These are phyloP conservation scores for Solanum tarapatanum DNA, from an alignment of 257 asterid genomes.

Conservation along the genomic window DNA sequence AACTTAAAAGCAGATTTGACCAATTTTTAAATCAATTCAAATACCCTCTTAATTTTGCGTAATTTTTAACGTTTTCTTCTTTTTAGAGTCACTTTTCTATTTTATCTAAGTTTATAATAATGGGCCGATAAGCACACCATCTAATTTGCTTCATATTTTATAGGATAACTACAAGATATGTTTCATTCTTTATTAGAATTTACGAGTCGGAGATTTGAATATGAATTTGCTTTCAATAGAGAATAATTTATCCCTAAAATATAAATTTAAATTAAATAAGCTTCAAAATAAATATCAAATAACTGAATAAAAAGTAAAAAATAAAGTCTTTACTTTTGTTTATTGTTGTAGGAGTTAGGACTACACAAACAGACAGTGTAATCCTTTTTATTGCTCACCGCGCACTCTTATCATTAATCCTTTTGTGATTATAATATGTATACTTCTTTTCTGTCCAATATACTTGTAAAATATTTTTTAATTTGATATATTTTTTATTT, in stretches of 20 bases:
- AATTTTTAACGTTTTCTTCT: not conserved
- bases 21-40: too few species aligned
- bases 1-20: too few species aligned
- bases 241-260: too few species aligned
- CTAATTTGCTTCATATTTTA: not conserved
- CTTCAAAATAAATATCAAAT: too few species aligned
- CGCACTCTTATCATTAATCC: not conserved
- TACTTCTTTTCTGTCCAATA: too few species aligned
- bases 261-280: too few species aligned
- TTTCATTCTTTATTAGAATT: too few species aligned
- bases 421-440: not conserved
- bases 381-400: not conserved
- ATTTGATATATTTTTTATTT: too few species aligned
- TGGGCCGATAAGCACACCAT: constrained; percentile 2
- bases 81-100: not conserved
- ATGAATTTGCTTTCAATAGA: too few species aligned
- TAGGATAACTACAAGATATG: not conserved
- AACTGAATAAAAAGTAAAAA: too few species aligned
- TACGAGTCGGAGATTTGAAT: too few species aligned
- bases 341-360: not conserved
- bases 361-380: not conserved
- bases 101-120: not conserved
- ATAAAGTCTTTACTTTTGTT: not conserved
- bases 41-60: not conserved
- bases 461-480: too few species aligned